Base-by-base conservation (phyloP, 1,284 basidiomycete species). In the Inonotus hispidus region DNA sequence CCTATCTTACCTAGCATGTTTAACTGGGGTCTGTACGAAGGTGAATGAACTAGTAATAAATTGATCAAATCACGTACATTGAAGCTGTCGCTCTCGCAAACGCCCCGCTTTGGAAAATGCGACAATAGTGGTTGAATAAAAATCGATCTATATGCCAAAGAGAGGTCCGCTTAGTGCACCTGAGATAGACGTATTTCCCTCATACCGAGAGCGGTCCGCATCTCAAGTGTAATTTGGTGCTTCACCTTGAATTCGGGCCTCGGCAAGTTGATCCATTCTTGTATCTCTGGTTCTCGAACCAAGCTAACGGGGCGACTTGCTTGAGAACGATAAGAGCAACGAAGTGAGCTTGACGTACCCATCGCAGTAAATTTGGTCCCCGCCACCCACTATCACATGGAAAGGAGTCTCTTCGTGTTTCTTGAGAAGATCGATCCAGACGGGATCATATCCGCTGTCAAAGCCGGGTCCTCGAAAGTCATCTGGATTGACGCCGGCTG, bases 11-110 rank as follows among this genome's bases (percentile, higher is more conserved):
- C 84, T 70, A 76, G 77, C 82, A 84, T 84, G 59, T 84, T 84
- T 63, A 82, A 70, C 84, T 87, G 87, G 3, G 83, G 83, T 72
- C 82, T 83, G 54, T 2, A 60, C 27, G 10, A 27, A 43, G 23
- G 52, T 59, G 29, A 66, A 37, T 38, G 16, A 62, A 38, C 37
- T 25, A 11, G 52, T 23, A 2, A 19, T 2, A 37, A n/a, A 39
- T n/a, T 19, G 39, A 45, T 43, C 29, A 61, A 56, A n/a, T 50
- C 41, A 13, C 41, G 14, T 70, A 92, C 95, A 98, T 98, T 13
- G 95, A 88, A 60, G 91, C 87, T 72, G 97, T 98, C 3, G 95
- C 94, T 59, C 90, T 80, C 0, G 93, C 92, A 72, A 98, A 99
- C 0, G 93, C 93, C 7, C 95, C 95, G 53, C 84, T 84, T 62